Conservation (phyloP, 805 yeast genomes). For the Zygoascus flipseniorum region DNA sequence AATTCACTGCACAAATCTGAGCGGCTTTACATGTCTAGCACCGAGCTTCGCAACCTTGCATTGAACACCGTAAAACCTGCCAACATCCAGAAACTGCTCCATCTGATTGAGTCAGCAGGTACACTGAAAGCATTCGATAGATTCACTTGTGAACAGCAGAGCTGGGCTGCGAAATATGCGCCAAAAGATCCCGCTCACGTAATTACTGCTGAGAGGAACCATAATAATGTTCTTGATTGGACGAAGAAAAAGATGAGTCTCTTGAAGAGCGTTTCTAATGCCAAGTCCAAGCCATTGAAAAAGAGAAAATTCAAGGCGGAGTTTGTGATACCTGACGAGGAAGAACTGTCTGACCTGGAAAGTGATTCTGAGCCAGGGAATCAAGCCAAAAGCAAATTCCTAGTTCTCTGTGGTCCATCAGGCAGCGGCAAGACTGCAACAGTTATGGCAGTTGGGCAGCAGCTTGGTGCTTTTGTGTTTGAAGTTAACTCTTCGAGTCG, state of each 20-base stretch:
- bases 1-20: conserved; percentile 2
- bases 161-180: conserved; percentile 14
- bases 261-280: background rate
- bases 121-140: conserved; percentile 14
- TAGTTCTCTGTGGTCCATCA: conserved; percentile 49
- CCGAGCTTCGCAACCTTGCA: conserved; percentile 4
- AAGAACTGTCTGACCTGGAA: conserved; percentile 2
- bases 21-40: conserved; percentile 3
- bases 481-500: conserved; percentile 73
- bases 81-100: conserved; percentile 1
- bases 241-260: conserved; percentile 6
- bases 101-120: conserved; percentile 6
- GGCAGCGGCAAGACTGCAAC: conserved; percentile 78
- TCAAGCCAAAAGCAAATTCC: conserved; percentile 10
- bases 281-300: background rate
- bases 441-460: conserved; percentile 56
- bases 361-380: conserved; percentile 15
- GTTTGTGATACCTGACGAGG: conserved; percentile 25
- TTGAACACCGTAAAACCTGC: background rate
- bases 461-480: conserved; percentile 60
- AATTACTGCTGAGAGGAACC: conserved; percentile 4
- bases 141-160: conserved; percentile 6
- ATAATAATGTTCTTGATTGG: conserved; percentile 10
- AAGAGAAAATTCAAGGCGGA: conserved; percentile 14
- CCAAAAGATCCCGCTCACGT: conserved; percentile 9